phyloP scores from a whole-genome alignment of 345 rosid species.

The Salix arbutifolia region DNA sequence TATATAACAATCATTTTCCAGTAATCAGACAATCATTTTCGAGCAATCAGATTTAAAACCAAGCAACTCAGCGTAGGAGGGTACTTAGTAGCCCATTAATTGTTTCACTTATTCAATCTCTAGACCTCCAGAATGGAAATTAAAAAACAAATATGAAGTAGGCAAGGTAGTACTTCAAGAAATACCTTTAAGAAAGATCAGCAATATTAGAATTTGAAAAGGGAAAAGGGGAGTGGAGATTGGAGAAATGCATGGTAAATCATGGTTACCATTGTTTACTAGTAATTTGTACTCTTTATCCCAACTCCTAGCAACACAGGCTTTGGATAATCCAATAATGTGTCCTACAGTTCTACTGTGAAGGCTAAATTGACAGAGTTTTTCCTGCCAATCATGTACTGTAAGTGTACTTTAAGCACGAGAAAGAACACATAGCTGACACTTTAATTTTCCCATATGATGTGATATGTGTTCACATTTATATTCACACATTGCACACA shows the following conservation, averaged over 20 bases:
- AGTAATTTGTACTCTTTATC: background rate
- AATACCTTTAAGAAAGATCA: background rate
- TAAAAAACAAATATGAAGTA: background rate
- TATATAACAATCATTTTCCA: background rate
- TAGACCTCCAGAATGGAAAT: background rate
- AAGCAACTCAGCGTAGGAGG: background rate
- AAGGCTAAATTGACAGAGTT: background rate
- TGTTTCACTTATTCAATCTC: background rate
- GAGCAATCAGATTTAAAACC: background rate
- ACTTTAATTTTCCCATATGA: background rate
- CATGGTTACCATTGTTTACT: background rate
- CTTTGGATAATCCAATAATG: background rate
- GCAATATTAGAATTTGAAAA: background rate
- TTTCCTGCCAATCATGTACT: background rate
- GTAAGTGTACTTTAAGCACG: background rate
- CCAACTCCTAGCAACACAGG: background rate
- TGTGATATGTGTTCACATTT: background rate
- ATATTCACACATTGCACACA: background rate
- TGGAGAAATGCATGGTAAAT: background rate
- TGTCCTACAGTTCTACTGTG: background rate
- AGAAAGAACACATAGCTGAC: background rate
- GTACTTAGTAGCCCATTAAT: background rate
- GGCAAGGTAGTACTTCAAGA: background rate
- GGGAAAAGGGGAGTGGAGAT: background rate
- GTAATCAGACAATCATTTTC: background rate